phyloP scores from a whole-genome alignment of 441 rosid species.

The Euphorbia schlechtendalii region DNA sequence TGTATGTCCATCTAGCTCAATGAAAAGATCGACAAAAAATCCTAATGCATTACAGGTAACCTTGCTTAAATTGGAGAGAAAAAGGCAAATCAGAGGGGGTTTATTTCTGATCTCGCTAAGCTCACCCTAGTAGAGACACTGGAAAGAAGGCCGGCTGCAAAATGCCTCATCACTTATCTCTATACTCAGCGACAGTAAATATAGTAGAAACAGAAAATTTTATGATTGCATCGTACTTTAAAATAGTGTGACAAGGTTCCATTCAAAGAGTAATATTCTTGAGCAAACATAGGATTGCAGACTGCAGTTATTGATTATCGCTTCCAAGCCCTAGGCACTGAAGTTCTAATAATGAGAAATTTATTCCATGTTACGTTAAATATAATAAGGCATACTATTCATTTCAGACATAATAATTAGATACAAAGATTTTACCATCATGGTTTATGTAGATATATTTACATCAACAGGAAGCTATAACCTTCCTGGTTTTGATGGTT shows the following conservation, averaged over 20 bases:
- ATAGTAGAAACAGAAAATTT: neutral
- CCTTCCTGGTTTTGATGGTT: neutral
- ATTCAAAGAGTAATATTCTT: neutral
- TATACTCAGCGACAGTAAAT: too few relatives aligned
- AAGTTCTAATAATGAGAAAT: neutral
- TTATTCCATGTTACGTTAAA: neutral
- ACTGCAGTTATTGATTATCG: too few relatives aligned
- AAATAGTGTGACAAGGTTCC: too few relatives aligned
- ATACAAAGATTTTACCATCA: neutral
- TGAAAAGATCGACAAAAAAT: neutral
- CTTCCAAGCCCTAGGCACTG: neutral
- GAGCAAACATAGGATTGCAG: too few relatives aligned
- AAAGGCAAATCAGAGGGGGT: neutral
- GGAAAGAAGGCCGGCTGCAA: neutral
- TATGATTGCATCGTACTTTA: too few relatives aligned
- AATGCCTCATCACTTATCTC: neutral
- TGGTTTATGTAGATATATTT: neutral
- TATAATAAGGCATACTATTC: neutral
- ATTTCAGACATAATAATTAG: neutral
- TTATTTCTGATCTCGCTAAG: neutral
- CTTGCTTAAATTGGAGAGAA: neutral
- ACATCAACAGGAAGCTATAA: neutral
- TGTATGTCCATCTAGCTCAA: neutral
- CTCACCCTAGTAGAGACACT: neutral
- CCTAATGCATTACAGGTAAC: neutral